phyloP scores from a whole-genome alignment of 1,284 basidiomycete genomes.

The Malassezia restricta region DNA sequence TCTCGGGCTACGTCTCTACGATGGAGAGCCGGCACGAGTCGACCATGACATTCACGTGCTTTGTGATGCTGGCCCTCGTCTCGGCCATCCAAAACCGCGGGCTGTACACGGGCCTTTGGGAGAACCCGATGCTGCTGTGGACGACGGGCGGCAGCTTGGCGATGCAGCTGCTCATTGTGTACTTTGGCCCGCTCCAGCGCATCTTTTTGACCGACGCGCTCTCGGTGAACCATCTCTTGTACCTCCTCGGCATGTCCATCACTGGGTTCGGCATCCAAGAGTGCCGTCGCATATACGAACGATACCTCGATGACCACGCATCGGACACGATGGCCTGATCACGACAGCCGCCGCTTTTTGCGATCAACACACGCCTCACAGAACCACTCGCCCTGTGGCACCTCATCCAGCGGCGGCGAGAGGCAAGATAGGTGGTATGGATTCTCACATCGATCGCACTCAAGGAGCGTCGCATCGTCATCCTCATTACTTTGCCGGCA shows the following conservation, averaged over 20 bases:
- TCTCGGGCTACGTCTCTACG: slow-evolving; percentile 25
- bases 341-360: background rate
- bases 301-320: slow-evolving; percentile 31
- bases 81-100: slow-evolving; percentile 90
- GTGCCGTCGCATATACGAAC: slow-evolving; percentile 64
- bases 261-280: slow-evolving; percentile 67
- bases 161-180: slow-evolving; percentile 72
- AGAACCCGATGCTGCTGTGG: slow-evolving; percentile 73
- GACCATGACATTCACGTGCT: slow-evolving; percentile 69
- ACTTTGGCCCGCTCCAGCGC: slow-evolving; percentile 75
- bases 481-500: slow-evolving; percentile 53
- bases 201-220: slow-evolving; percentile 87
- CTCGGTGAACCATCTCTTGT: slow-evolving; percentile 57
- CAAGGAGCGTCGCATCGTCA: slow-evolving; percentile 61
- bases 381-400: slow-evolving; percentile 59
- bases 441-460: slow-evolving; percentile 61
- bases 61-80: slow-evolving; percentile 90
- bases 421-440: slow-evolving; percentile 77
- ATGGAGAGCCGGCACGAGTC: slow-evolving; percentile 48
- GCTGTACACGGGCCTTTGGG: slow-evolving; percentile 21
- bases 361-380: slow-evolving; percentile 23
- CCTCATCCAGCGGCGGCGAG: slow-evolving; percentile 59
- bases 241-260: slow-evolving; percentile 61
- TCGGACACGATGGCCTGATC: background rate
- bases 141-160: slow-evolving; percentile 74